Evolutionary conservation across 345 rosid species (phyloP).

Genomic region (Acer negundo): DNA sequence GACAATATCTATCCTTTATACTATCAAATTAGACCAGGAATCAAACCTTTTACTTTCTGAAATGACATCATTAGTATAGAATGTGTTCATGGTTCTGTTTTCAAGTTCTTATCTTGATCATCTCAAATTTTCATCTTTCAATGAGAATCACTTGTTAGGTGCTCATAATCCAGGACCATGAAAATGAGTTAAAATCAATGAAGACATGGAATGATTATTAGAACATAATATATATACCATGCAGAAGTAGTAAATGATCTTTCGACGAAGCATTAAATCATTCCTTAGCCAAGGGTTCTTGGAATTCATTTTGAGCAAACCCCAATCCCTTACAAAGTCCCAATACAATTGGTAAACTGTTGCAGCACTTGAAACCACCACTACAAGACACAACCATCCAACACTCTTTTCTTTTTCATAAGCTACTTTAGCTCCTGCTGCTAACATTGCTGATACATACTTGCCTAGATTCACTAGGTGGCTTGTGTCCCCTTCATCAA

Average conservation of each 20-base stretch:
- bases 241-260: constrained; percentile 85
- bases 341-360: constrained; percentile 93
- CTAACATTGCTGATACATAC: constrained; percentile 95
- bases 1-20: constrained; percentile 13
- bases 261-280: constrained; percentile 85
- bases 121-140: constrained; percentile 19
- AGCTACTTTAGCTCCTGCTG: constrained; percentile 92
- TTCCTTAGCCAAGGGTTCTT: constrained; percentile 99
- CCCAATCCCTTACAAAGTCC: constrained; percentile 99
- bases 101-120: constrained; percentile 18
- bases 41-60: constrained; percentile 12
- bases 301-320: constrained; percentile 83
- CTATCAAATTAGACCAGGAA: constrained; percentile 17
- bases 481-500: constrained; percentile 78
- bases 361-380: constrained; percentile 77
- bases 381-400: constrained; percentile 74
- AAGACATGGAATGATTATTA: neutral
- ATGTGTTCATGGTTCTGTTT: constrained; percentile 34
- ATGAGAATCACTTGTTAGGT: constrained; percentile 14
- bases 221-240: constrained; percentile 56
- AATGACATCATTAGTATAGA: constrained; percentile 19
- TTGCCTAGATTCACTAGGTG: constrained; percentile 88
- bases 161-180: neutral
- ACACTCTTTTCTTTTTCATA: constrained; percentile 70
- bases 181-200: neutral